Percentiles rank a stretch among this genome's conserved stretches.
Conservation (phyloP, 1,139 yeast genomes). For the Tardiomyces depauwii region DNA sequence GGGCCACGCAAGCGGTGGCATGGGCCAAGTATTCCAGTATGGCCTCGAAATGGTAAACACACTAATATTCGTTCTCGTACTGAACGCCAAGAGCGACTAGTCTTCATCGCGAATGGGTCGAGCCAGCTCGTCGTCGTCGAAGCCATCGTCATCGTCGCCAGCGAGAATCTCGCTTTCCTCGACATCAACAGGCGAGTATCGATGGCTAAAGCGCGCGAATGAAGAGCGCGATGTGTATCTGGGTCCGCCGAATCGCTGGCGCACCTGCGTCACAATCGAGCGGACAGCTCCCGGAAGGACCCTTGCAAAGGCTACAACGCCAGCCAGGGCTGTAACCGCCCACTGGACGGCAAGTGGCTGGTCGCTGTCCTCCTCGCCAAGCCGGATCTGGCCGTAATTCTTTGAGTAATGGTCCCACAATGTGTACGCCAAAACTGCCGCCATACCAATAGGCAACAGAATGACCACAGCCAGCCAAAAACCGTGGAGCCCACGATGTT, state of each 20-base stretch:
- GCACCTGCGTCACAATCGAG: conserved; percentile 6
- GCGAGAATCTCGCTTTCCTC: conserved; percentile 11
- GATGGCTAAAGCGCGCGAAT: conserved; percentile 6
- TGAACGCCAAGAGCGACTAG: no score
- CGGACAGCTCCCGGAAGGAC: conserved; percentile 18
- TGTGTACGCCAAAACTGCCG: conserved; percentile 52
- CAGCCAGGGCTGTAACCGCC: conserved; percentile 8
- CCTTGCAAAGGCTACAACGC: conserved; percentile 20
- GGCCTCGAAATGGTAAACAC: no score
- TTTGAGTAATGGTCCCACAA: conserved; percentile 74
- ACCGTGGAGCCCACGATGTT: conserved; percentile 49
- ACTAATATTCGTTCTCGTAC: no score
- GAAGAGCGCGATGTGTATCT: conserved; percentile 5
- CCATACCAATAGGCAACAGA: conserved; percentile 46
- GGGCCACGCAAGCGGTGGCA: no score
- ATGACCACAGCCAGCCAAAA: conserved; percentile 41
- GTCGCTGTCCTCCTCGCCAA: conserved; percentile 55
- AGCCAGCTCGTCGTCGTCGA: conserved; percentile 6
- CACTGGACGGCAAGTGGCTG: conserved; percentile 15
- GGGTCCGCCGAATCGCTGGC: conserved; percentile 5
- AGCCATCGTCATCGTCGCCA: conserved; percentile 8
- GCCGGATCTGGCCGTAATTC: conserved; percentile 75
- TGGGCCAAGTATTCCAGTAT: no score
- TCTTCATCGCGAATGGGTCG: not conserved
- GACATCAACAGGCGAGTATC: conserved; percentile 13